Percentiles rank a stretch among this genome's conserved stretches.
Evolutionary conservation across 148 eudicot genomes (phyloP).

Genomic region (Polygonum aviculare): DNA sequence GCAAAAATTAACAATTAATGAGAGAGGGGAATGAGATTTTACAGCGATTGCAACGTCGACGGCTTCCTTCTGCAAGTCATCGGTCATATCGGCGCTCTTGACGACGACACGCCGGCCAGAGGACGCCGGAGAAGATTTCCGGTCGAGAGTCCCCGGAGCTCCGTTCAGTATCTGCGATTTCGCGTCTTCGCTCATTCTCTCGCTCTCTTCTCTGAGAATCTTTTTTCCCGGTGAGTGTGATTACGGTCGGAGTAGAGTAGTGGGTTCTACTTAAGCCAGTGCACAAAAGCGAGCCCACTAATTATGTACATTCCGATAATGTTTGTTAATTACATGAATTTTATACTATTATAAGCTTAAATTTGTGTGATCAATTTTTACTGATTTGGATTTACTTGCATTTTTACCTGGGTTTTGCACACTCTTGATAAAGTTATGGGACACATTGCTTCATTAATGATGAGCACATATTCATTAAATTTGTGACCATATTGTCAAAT

Average conservation of each 20-base stretch:
- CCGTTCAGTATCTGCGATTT: conserved; percentile 17
- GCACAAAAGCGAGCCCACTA: neutral
- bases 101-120: conserved; percentile 46
- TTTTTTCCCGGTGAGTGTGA: neutral
- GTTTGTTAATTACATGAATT: neutral
- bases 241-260: neutral
- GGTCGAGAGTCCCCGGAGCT: conserved; percentile 27
- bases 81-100: conserved; percentile 88
- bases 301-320: neutral
- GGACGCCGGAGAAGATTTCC: conserved; percentile 35
- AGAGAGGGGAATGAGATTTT: conserved; percentile 12
- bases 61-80: conserved; percentile 79
- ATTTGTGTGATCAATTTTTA: too few species aligned
- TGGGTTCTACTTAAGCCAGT: neutral
- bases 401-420: too few species aligned
- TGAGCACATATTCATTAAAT: too few species aligned
- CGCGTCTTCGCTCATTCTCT: conserved; percentile 37
- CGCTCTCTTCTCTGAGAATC: neutral
- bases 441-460: too few species aligned
- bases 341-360: too few species aligned
- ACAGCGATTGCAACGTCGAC: conserved; percentile 71
- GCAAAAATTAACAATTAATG: neutral
- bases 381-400: too few species aligned
- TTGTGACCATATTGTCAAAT: too few species aligned
- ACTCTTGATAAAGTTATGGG: too few species aligned